phyloP scores from a whole-genome alignment of 306 rosid species.

The Fagus sylvatica region DNA sequence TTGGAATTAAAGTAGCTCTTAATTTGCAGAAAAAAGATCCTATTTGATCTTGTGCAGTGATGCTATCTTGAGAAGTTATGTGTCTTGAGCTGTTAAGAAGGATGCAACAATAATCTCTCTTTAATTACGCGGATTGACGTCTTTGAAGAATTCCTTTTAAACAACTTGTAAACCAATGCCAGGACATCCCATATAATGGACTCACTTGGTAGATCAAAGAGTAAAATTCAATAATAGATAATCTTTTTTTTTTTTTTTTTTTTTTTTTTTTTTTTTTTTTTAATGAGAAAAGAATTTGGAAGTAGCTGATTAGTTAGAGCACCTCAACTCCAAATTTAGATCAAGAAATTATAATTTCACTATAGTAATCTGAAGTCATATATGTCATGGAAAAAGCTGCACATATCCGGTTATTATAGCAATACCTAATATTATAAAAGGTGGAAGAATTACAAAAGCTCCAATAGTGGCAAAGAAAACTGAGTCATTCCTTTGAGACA shows the following conservation, averaged over 20 bases:
- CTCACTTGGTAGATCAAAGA: neutral
- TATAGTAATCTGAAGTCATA: neutral
- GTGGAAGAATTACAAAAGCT: conserved; percentile 91
- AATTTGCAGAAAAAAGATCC: too few species aligned
- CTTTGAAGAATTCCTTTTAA: too few species aligned
- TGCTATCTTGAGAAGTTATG: too few species aligned
- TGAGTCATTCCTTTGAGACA: conserved; percentile 87
- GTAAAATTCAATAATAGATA: neutral
- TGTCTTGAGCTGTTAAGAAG: too few species aligned
- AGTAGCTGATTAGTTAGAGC: too few species aligned
- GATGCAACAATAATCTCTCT: too few species aligned
- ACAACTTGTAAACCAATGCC: neutral
- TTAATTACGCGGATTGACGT: too few species aligned
- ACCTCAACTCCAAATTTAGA: neutral
- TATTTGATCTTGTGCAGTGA: too few species aligned
- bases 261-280: too few species aligned
- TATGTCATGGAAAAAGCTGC: conserved; percentile 80
- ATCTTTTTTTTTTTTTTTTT: too few species aligned
- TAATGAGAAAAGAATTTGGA: too few species aligned
- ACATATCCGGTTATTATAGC: conserved; percentile 89
- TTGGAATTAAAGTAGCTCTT: too few species aligned
- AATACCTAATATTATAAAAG: conserved; percentile 81
- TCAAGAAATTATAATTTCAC: neutral
- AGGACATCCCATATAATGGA: neutral
- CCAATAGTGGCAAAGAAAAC: conserved; percentile 89